These are phyloP conservation scores for Clitopilus passeckerianus DNA, from an alignment of 768 basidiomycete species.

Conservation along the genomic window DNA sequence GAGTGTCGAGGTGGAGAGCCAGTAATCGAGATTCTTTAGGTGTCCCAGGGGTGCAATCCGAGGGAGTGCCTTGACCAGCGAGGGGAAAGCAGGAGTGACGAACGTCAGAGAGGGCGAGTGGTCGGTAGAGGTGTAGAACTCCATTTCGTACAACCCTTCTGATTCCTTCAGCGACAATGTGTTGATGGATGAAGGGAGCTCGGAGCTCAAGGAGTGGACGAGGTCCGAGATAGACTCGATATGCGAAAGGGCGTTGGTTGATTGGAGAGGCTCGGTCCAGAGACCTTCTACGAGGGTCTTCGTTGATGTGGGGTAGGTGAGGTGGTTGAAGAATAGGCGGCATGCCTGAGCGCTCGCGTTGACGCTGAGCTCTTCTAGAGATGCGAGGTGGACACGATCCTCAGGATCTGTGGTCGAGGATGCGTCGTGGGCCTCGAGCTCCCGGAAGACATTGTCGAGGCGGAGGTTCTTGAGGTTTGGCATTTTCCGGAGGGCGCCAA, in stretches of 20 bases:
- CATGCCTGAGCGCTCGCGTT: neutral
- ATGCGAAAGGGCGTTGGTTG: neutral
- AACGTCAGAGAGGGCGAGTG: neutral
- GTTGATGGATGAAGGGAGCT: neutral
- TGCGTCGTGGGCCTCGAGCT: neutral
- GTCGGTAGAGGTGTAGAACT: neutral
- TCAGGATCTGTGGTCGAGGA: neutral
- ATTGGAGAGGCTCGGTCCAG: neutral
- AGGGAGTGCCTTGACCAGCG: neutral
- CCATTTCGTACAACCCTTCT: neutral
- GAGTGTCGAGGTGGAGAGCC: neutral
- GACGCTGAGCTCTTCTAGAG: neutral
- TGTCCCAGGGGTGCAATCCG: neutral
- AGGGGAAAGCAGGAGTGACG: neutral
- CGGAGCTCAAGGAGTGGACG: neutral
- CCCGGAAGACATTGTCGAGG: neutral
- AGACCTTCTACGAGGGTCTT: neutral
- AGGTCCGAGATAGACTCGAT: neutral
- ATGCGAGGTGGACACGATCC: neutral
- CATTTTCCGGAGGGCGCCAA: neutral
- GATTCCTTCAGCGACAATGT: neutral
- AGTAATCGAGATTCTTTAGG: neutral
- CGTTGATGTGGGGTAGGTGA: neutral
- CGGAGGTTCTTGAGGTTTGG: neutral
- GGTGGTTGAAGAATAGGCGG: neutral